Conservation (phyloP, 768 basidiomycete genomes). For the Exidia glandulosa region DNA sequence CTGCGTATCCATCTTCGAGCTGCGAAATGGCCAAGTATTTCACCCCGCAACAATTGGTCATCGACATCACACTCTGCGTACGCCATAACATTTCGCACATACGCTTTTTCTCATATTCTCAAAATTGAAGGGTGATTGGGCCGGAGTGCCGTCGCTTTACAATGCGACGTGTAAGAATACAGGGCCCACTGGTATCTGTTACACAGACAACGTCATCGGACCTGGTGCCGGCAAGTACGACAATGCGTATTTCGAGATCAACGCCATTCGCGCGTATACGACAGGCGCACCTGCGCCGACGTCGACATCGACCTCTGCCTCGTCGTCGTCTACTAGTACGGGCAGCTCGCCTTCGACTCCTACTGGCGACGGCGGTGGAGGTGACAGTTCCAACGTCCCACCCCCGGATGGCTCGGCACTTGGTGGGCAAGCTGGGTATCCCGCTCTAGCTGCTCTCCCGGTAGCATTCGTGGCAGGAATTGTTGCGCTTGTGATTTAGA, state of each 20-base stretch:
- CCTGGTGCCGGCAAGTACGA: constrained; percentile 42
- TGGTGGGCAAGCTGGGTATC: too few species aligned
- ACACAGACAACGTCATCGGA: constrained; percentile 45
- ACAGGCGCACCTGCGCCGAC: constrained; percentile 10
- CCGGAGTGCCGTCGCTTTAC: background rate
- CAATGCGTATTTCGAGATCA: constrained; percentile 56
- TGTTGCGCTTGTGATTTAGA: background rate
- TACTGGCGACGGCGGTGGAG: too few species aligned
- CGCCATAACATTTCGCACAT: too few species aligned
- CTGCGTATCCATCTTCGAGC: constrained; percentile 25
- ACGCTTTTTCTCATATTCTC: too few species aligned
- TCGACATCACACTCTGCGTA: background rate
- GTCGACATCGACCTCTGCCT: background rate
- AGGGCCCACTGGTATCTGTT: constrained; percentile 17
- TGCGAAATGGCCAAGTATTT: constrained; percentile 39
- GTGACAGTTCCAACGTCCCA: too few species aligned
- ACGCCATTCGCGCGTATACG: constrained; percentile 51
- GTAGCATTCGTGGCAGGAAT: background rate
- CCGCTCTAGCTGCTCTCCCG: background rate
- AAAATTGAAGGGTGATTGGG: background rate
- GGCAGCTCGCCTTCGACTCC: too few species aligned
- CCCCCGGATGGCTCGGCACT: too few species aligned
- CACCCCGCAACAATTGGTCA: constrained; percentile 31
- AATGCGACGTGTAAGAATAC: background rate
- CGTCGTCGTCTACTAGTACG: background rate